Conservation (phyloP, 2,329 filamentous ascomycete genomes). For the Orbilia ellipsospora region DNA sequence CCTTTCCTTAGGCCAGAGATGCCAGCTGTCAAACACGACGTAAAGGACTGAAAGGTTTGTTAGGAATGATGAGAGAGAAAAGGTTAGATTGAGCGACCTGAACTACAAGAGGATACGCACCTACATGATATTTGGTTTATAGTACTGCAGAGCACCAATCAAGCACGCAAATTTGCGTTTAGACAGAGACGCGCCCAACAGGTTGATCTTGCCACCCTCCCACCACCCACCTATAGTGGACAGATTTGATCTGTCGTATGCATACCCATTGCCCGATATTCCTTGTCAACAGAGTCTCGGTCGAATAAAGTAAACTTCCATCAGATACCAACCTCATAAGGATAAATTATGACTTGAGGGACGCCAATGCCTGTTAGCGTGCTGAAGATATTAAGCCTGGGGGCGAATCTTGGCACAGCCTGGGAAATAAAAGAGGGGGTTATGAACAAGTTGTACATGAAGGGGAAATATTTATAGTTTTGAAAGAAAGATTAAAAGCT, state of each 20-base stretch:
- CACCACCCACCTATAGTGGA: constrained; percentile 43
- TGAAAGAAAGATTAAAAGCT: constrained; percentile 20
- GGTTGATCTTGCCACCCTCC: constrained; percentile 37
- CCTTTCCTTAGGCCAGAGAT: background rate
- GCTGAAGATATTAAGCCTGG: constrained; percentile 33
- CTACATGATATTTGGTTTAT: constrained; percentile 55
- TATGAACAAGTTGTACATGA: constrained; percentile 52
- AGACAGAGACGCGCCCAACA: constrained; percentile 55
- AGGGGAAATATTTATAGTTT: constrained; percentile 11
- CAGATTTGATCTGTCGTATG: constrained; percentile 21
- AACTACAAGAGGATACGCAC: constrained; percentile 56
- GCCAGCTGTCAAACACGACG: background rate
- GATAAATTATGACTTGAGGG: constrained; percentile 12
- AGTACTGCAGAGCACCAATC: constrained; percentile 56
- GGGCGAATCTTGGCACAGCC: constrained; percentile 19
- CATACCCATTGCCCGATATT: constrained; percentile 16
- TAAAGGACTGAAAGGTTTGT: constrained; percentile 23
- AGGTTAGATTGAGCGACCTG: constrained; percentile 55
- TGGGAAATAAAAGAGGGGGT: constrained; percentile 29
- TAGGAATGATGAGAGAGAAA: constrained; percentile 18
- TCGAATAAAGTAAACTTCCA: constrained; percentile 28
- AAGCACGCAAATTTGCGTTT: constrained; percentile 55
- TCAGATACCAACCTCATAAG: constrained; percentile 23
- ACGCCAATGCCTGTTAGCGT: constrained; percentile 16
- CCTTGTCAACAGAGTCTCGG: constrained; percentile 18